Base-by-base conservation (phyloP, 495 filamentous ascomycete species). In the Penicillium paxilli region DNA sequence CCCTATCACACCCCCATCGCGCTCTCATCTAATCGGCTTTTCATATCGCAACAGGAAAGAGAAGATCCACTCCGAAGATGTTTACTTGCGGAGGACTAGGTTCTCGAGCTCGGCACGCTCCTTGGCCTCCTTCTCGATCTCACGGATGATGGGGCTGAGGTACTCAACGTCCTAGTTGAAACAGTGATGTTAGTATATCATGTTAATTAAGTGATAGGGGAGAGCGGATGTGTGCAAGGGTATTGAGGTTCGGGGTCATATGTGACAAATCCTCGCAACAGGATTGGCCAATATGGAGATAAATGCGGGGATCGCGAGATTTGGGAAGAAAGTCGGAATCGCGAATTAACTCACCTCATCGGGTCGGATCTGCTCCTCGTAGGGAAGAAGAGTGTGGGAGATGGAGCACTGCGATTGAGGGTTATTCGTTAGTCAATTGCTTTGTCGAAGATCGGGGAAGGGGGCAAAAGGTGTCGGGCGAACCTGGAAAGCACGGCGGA, bases 401-500 rank as follows among this genome's bases (percentile, higher is more conserved):
- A 93, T 73, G 14, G 89, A 92, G 77, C 82, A 87, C 88, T 90
- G 66, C 62, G 55, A 49, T 56, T 57, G 46, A 60, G 65, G 47
- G 16, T 33, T 35, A 41, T 14, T 22, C 8, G 38, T 77, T 69
- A 74, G 67, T 23, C 17, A 44, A 49, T 55, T 23, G 2, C 21
- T 42, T 20, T 20, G 30, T 28, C 41, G 23, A 10, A 17, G 17
- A 44, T 12, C 44, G 26, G 28, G 57, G 40, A 54, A 28, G 28
- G 52, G 49, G 44, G n/a, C n/a, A n/a, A n/a, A n/a, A n/a, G n/a
- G 12, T 22, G 19, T 49, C 33, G 40, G 52, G 51, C 75, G 38
- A 73, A 92, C 88, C 85, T 98, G 94, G 78, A 93, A 88, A 62
- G 94, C 95, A 71, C 94, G 85, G 71, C 94, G 88, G 71, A 98